Base-by-base conservation (phyloP, 805 yeast species). In the Yamadazyma laniorum region DNA sequence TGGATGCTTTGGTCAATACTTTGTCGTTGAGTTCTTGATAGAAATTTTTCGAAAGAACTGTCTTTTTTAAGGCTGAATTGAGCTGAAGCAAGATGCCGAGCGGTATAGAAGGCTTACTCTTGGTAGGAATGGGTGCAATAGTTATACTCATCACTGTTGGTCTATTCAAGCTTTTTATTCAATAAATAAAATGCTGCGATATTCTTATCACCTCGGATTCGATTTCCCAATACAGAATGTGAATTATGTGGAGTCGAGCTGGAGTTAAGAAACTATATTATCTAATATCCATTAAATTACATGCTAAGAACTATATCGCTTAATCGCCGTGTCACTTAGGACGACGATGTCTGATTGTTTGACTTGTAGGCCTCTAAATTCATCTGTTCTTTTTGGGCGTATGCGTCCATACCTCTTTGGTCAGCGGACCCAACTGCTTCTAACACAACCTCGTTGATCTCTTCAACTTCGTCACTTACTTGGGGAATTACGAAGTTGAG, bases 401-500 rank as follows among this genome's bases (percentile, higher is more conserved):
- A 64, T 6, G 40, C 45, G 13, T 60, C 64, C 49, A 58, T 47
- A 6, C 62, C 70, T 31, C 50, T 45, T 46, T 66, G 63, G 40
- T 63, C 69, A 15, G 69, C 67, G 11, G 69, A 62, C 7, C 71
- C 71, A 11, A 65, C 67, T 25, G 64, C 56, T 41, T 66, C 71
- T 43, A 66, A 55, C n/a, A 66, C 67, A 29, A 64, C 57, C 49
- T 74, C 77, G 42, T 72, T 69, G 34, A 65, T 66, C 34, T 59
- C 72, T 53, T 74, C 79, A 23, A 59, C 43, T 5, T 70, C 77
- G 51, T 75, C 80, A 18, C 50, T 45, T 26, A 79, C 78, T 49
- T 77, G 82, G 14, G 86, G 85, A 39, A 83, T 60, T n/a, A 77
- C 28, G 44, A 80, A 59, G 61, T 84, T 82, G 39, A 81, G 63